Base-by-base conservation (phyloP, 1,284 basidiomycete genomes). In the Golubevia pallescens region DNA sequence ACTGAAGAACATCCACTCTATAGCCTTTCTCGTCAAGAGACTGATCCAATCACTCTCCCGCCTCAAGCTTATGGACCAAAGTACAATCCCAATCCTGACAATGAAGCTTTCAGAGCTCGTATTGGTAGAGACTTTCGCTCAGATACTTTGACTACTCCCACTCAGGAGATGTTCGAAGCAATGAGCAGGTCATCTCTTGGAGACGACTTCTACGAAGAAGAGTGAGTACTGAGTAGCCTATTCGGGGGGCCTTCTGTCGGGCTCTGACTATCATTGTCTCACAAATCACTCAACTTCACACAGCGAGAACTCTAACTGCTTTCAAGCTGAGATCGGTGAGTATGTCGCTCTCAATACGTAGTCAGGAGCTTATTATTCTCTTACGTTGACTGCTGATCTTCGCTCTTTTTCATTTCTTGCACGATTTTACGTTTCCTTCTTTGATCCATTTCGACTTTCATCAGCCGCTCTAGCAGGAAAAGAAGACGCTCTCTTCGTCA, bases 121-220 rank as follows among this genome's bases (percentile, higher is more conserved):
- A 16, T 48, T 13, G 42, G 42, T 16, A 48, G 42, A 48, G 42
- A 48, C 16, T 48, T 48, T 16, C 8, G 42, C 8, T 48, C 42
- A 13, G 82, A 85, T 56, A 85, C 82, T 21, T 68, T 83, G 58
- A 85, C 82, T 28, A 66, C 80, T 23, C 82, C 82, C 32, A 82
- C 78, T 24, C 70, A 73, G 19, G 65, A 62, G 8, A 81, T 82
- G 81, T 66, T 75, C 51, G 24, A 52, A 19, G 75, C 71, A 16
- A 85, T 85, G 82, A 72, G 70, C 5, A 14, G 62, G 1, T 81
- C 82, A 1, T 74, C 73, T 20, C 69, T 74, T 7, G 81, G 81
- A 2, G 82, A 85, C 62, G 80, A 83, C 48, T 77, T 83, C 28
- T 76, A 74, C 32, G 34, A 38, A 38, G 34, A 38, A 10, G 34